Percentiles rank a stretch among this genome's conserved stretches.
Evolutionary conservation across 2,329 filamentous ascomycete species (phyloP).

Genomic region (Endoconidiophora laricicola): DNA sequence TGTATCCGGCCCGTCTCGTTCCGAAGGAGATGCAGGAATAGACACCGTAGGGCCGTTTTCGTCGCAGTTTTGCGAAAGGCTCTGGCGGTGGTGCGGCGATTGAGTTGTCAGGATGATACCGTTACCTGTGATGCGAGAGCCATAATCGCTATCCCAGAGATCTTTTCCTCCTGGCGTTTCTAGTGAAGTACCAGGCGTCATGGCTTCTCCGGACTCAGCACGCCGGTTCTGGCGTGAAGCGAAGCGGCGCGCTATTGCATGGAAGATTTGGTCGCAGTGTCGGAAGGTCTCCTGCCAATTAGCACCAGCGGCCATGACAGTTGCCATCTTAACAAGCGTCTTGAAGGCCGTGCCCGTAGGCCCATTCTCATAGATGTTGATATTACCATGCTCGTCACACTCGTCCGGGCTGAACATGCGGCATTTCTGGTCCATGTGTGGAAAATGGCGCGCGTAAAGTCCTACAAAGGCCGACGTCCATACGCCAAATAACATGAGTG

Average conservation of each 20-base stretch:
- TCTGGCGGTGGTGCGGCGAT: slow-evolving; percentile 5
- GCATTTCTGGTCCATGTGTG: slow-evolving; percentile 45
- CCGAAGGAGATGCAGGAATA: slow-evolving; percentile 4
- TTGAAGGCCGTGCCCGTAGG: slow-evolving; percentile 32
- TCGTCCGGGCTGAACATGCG: slow-evolving; percentile 31
- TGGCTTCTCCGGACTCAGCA: slow-evolving; percentile 14
- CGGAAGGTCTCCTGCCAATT: slow-evolving; percentile 37
- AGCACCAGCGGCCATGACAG: slow-evolving; percentile 37
- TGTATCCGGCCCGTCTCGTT: slow-evolving; percentile 7
- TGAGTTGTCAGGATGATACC: slow-evolving; percentile 21
- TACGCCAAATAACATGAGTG: slow-evolving; percentile 48
- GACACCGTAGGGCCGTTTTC: not conserved
- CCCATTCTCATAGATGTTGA: slow-evolving; percentile 22
- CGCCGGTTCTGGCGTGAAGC: slow-evolving; percentile 18
- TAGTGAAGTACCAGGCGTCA: slow-evolving; percentile 23
- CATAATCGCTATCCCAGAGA: slow-evolving; percentile 15
- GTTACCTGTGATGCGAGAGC: slow-evolving; percentile 26
- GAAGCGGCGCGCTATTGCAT: slow-evolving; percentile 24
- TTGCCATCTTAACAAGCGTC: slow-evolving; percentile 34
- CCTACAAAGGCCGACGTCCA: slow-evolving; percentile 51
- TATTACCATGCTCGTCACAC: slow-evolving; percentile 2
- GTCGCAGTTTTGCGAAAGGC: not conserved
- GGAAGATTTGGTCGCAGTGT: slow-evolving; percentile 37
- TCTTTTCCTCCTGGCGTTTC: slow-evolving; percentile 10
- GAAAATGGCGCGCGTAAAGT: slow-evolving; percentile 50